phyloP scores from a whole-genome alignment of 78 protist genomes.

The Emiliania huxleyi region DNA sequence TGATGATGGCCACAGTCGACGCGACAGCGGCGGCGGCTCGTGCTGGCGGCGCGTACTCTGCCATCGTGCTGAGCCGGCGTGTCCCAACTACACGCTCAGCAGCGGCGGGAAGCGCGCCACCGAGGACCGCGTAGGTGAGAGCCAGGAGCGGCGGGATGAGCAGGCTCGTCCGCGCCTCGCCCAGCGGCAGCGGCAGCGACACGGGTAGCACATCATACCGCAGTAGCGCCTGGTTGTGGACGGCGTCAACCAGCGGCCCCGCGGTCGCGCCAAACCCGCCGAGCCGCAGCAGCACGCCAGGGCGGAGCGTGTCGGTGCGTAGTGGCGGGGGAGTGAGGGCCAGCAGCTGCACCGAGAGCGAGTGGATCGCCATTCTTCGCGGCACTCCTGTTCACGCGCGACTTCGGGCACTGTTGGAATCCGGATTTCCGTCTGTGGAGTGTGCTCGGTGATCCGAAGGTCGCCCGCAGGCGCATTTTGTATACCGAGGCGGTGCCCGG shows the following conservation, averaged over 20 bases:
- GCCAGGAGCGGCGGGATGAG: conserved; percentile 2
- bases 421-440: no score
- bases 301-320: no score
- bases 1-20: neutral
- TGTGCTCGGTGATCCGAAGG: no score
- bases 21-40: neutral
- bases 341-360: no score
- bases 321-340: no score
- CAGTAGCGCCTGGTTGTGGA: conserved; percentile 18
- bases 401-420: no score
- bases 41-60: neutral
- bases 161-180: neutral
- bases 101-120: neutral
- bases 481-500: no score
- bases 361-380: no score
- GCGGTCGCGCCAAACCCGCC: neutral
- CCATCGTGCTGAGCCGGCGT: no score
- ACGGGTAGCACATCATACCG: neutral
- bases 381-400: no score
- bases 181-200: neutral
- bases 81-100: neutral
- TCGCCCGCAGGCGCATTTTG: no score
- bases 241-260: neutral
- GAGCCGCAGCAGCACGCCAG: neutral
- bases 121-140: neutral